These are phyloP conservation scores for Ochetophila trinervis DNA, from an alignment of 306 rosid species.

Conservation along the genomic window DNA sequence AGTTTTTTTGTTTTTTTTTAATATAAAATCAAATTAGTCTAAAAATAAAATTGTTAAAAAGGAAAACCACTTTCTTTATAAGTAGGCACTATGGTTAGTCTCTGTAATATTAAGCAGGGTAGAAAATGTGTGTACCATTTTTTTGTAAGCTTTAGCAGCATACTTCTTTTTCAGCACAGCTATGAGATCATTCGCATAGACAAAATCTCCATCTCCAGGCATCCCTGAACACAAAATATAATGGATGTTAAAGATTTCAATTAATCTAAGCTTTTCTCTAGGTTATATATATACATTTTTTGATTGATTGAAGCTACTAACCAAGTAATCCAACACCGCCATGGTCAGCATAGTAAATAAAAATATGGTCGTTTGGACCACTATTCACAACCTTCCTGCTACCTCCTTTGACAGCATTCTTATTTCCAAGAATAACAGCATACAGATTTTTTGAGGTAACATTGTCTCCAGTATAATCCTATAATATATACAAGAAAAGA, in stretches of 20 bases:
- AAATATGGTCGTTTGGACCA: constrained; percentile 51
- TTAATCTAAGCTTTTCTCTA: too few relatives aligned
- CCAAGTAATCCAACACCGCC: constrained; percentile 41
- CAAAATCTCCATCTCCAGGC: neutral
- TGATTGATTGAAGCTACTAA: constrained; percentile 11
- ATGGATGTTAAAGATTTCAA: neutral
- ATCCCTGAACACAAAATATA: constrained; percentile 32
- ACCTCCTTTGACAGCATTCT: constrained; percentile 44
- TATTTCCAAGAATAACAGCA: constrained; percentile 56
- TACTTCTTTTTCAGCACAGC: constrained; percentile 50
- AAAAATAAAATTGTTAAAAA: too few relatives aligned
- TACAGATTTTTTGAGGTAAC: constrained; percentile 32
- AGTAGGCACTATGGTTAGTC: too few relatives aligned
- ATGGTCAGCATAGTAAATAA: constrained; percentile 56
- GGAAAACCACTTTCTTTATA: neutral
- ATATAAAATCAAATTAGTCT: neutral
- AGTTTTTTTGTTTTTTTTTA: too few relatives aligned
- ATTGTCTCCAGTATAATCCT: constrained; percentile 44
- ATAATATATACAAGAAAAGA: neutral
- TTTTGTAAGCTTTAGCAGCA: constrained; percentile 39
- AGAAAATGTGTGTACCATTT: constrained; percentile 33
- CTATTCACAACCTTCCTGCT: constrained; percentile 58
- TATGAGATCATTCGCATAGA: constrained; percentile 39
- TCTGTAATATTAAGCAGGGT: too few relatives aligned
- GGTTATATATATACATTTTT: too few relatives aligned